These are phyloP conservation scores for Biscogniauxia mediterranea DNA, from an alignment of 2,329 filamentous ascomycete species.

Conservation along the genomic window DNA sequence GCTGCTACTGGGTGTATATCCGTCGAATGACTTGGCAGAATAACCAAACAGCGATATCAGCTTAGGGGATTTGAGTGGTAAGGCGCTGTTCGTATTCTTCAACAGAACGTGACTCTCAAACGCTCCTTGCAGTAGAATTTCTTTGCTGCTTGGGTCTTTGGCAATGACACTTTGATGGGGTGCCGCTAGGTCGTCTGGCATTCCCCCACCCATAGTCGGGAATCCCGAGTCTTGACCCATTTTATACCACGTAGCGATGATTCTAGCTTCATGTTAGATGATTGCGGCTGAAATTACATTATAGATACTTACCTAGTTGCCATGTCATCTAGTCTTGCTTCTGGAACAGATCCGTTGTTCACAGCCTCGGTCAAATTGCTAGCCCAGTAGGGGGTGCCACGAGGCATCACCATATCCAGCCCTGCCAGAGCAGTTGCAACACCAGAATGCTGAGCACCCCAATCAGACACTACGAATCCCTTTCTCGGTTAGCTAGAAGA, in stretches of 20 bases:
- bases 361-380: conserved; percentile 58
- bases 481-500: conserved; percentile 31
- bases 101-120: conserved; percentile 62
- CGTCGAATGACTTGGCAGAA: conserved; percentile 48
- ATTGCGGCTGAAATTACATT: neutral
- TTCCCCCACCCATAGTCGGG: conserved; percentile 45
- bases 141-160: conserved; percentile 42
- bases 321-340: conserved; percentile 61
- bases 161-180: conserved; percentile 56
- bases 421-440: conserved; percentile 62
- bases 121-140: conserved; percentile 50
- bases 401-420: conserved; percentile 71
- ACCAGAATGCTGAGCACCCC: conserved; percentile 64
- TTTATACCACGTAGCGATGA: conserved; percentile 56
- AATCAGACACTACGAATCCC: conserved; percentile 68
- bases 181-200: conserved; percentile 44
- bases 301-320: conserved; percentile 36
- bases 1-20: conserved; percentile 35
- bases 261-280: conserved; percentile 22
- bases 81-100: conserved; percentile 55
- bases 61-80: conserved; percentile 52
- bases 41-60: conserved; percentile 60
- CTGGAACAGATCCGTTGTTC: conserved; percentile 56
- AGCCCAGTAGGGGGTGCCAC: conserved; percentile 40
- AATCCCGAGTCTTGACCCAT: conserved; percentile 50